phyloP scores from a whole-genome alignment of 441 rosid species.

The Biscutella laevigata region DNA sequence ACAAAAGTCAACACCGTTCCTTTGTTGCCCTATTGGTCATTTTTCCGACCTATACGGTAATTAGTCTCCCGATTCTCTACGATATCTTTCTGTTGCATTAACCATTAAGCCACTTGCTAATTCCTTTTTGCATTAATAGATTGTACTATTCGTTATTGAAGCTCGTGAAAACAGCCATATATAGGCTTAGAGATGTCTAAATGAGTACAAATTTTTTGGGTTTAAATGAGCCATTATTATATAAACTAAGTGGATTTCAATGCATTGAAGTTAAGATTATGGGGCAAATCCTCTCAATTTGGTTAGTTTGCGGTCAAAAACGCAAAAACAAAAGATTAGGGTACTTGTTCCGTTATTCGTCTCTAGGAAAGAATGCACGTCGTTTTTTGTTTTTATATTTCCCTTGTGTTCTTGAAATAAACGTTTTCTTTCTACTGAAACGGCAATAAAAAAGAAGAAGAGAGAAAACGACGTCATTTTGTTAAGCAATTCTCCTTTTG shows the following conservation, averaged over 20 bases:
- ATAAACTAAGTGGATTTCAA: no score
- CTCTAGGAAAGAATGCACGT: background rate
- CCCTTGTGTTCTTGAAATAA: no score
- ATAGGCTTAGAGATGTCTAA: no score
- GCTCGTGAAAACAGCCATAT: constrained; percentile 6
- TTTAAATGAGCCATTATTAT: no score
- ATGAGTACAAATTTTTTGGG: no score
- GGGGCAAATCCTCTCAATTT: background rate
- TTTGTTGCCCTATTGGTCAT: constrained; percentile 1
- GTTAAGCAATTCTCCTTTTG: background rate
- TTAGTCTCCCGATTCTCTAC: constrained; percentile 13
- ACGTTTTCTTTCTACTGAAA: background rate
- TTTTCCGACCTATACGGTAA: constrained; percentile 7
- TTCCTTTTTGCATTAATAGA: constrained; percentile 7
- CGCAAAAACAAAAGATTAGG: background rate
- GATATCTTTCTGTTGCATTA: constrained; percentile 25
- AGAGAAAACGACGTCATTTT: background rate
- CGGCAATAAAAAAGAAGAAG: background rate
- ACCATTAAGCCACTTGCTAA: constrained; percentile 11
- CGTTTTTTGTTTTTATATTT: no score
- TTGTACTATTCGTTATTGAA: background rate
- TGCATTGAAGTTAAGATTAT: background rate
- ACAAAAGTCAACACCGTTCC: constrained; percentile 22
- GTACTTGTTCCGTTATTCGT: background rate
- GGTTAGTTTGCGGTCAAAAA: background rate